These are phyloP conservation scores for Populus nigra DNA, from an alignment of 345 rosid species.

Conservation along the genomic window DNA sequence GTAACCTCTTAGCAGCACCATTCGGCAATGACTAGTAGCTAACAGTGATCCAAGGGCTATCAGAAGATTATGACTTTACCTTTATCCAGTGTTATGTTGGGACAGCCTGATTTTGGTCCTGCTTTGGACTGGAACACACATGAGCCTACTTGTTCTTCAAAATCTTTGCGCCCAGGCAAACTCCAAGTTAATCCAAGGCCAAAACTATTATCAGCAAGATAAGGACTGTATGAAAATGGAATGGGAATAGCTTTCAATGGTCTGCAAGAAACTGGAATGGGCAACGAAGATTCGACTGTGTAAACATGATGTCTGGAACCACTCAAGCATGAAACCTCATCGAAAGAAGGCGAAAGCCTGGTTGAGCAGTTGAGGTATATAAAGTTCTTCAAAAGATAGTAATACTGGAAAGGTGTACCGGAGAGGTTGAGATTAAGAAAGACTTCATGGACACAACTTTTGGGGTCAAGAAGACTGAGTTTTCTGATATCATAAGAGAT, in stretches of 20 bases:
- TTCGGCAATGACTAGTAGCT: neutral
- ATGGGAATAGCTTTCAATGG: slow-evolving; percentile 46
- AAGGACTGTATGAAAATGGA: slow-evolving; percentile 54
- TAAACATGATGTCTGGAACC: slow-evolving; percentile 41
- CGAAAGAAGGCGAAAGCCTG: slow-evolving; percentile 24
- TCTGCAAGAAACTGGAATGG: slow-evolving; percentile 38
- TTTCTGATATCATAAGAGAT: slow-evolving; percentile 37
- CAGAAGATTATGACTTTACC: neutral
- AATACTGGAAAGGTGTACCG: slow-evolving; percentile 46
- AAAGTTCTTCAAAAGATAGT: slow-evolving; percentile 41
- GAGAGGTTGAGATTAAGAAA: slow-evolving; percentile 61
- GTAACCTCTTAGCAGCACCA: neutral
- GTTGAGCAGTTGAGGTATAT: slow-evolving; percentile 59
- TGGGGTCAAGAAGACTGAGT: slow-evolving; percentile 49
- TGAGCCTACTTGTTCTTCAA: neutral
- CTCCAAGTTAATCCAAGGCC: slow-evolving; percentile 67
- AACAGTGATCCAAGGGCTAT: neutral
- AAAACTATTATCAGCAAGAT: slow-evolving; percentile 48
- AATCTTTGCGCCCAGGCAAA: slow-evolving; percentile 21
- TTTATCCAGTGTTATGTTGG: neutral
- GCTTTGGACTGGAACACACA: slow-evolving; percentile 1
- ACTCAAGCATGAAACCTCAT: slow-evolving; percentile 54
- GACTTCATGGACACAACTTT: slow-evolving; percentile 51
- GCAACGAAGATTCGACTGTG: slow-evolving; percentile 29
- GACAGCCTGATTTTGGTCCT: neutral